phyloP scores from a whole-genome alignment of 2,329 filamentous ascomycete species.

The Xylaria sp. region DNA sequence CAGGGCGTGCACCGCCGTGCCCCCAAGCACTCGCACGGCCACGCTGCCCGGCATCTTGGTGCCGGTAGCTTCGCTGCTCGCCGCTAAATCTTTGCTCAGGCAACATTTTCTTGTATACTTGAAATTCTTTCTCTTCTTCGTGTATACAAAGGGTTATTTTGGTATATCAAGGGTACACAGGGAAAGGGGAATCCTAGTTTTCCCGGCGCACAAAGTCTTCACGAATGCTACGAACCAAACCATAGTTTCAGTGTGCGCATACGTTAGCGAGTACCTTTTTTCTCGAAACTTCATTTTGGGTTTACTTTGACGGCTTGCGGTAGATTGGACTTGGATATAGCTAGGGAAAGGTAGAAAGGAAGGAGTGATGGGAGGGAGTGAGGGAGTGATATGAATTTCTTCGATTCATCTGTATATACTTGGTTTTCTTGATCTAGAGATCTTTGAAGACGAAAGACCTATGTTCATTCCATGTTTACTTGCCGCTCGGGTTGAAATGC shows the following conservation, averaged over 20 bases:
- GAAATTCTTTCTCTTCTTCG: conserved; percentile 6
- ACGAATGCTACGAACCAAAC: conserved; percentile 12
- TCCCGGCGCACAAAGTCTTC: background rate
- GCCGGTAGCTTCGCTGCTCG: conserved; percentile 29
- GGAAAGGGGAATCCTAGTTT: background rate
- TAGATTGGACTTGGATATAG: background rate
- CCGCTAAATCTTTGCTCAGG: conserved; percentile 25
- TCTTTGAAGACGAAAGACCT: conserved; percentile 7
- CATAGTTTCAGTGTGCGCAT: conserved; percentile 12
- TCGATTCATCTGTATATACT: conserved; percentile 24
- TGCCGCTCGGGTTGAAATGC: no score
- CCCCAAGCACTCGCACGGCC: conserved; percentile 33
- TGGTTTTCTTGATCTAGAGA: conserved; percentile 2
- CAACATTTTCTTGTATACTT: background rate
- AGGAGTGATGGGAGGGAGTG: no score
- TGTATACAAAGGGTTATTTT: conserved; percentile 12
- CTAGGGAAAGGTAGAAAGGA: conserved; percentile 1
- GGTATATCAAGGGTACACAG: background rate
- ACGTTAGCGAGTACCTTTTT: conserved; percentile 9
- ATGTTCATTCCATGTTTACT: background rate
- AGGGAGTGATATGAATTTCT: background rate
- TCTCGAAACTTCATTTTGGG: no score
- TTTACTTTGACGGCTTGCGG: background rate
- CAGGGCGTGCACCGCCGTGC: conserved; percentile 29
- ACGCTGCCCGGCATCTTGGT: conserved; percentile 34